Base-by-base conservation (phyloP, 176 grass and related monocot species). In the Microstegium vimineum region DNA sequence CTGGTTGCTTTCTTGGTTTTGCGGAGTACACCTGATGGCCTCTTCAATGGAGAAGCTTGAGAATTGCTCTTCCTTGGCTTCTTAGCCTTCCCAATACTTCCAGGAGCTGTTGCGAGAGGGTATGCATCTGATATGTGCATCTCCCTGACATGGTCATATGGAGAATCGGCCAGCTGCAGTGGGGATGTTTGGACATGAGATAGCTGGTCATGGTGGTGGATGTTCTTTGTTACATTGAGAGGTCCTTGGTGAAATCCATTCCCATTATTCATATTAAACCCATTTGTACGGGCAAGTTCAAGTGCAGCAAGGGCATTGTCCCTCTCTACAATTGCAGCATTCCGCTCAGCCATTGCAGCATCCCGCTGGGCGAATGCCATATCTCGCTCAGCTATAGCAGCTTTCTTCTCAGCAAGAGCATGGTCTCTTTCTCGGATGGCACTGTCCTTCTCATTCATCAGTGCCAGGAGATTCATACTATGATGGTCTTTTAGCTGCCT, bases 381-480 rank as follows among this genome's bases (percentile, higher is more conserved):
- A 60, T 97, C 94, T 56, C 83, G 88, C 83, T 97, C 92, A 51
- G 92, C 90, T 66, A 94, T 62, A 22, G 92, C 92, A 75, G 92
- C 92, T 87, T 92, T 97, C 82, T 82, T 97, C 76, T 97, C 92
- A n/a, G 88, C 89, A 15, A 97, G 77, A 75, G 94, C 92, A 82
- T 88, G 87, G 46, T 97, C 88, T 11, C 90, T 91, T 68, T 97
- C 88, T 78, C 89, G 84, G 51, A 97, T 89, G 31, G 92, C 94
- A 79, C 42, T 97, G 40, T 97, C 92, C 34, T 90, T 93, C 54
- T 90, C 94, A 54, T 81, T 90, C 90, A 97, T 85, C 6, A 91
- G 43, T 8, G 94, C 84, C 30, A 94, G 85, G 15, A 97, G 47
- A 51, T 70, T 91, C 82, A 91, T 85, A 51, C 88, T 90, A 26